Evolutionary conservation across 2,329 filamentous ascomycete genomes (phyloP), one percentile per base, ranked within the genome.

Genomic region (Aspergillus quadrilineatus): DNA sequence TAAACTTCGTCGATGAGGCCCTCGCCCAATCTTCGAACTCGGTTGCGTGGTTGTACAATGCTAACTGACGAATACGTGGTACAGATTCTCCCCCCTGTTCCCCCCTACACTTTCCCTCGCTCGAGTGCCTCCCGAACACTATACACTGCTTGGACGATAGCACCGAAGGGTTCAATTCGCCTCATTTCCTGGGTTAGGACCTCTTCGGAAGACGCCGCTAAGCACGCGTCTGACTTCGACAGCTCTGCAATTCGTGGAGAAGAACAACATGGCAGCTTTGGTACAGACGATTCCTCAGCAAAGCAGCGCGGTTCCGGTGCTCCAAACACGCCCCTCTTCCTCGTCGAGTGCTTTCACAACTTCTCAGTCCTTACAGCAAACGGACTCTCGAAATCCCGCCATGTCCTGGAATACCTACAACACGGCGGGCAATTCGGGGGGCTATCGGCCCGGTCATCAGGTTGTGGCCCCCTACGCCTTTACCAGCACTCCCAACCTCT

Each of bases 261-360:
- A 64, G 64, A 71, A 70, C 80, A 88, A 73, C 74, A 93, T 94
- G 90, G 89, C 89, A 80, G 89, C 89, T 75, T 82, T 93, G 80
- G 88, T 92, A 70, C 90, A 93, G 78, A 85, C 88, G 60, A 89
- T 89, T 72, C 85, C 89, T 68, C 87, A 90, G 77, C 88, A 90
- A 76, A 85, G 86, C 69, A 81, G 82, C 74, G 86, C 88, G 65
- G 82, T 86, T 67, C 87, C 87, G 63, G 88, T 92, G 83, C 85
- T 92, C 68, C 89, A 91, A 74, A 83, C 87, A 66, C 85, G 87
- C 72, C 85, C 87, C 60, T 81, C 82, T 53, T 87, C 89, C 59
- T 81, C 85, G 42, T 82, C 83, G 55, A 82, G 81, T 68, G 82
- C 82, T 65, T 84, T 87, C 58, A 62, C 68, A 52, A 63, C 70